These are phyloP conservation scores for Neonectria magnoliae DNA, from an alignment of 2,329 filamentous ascomycete species.

Conservation along the genomic window DNA sequence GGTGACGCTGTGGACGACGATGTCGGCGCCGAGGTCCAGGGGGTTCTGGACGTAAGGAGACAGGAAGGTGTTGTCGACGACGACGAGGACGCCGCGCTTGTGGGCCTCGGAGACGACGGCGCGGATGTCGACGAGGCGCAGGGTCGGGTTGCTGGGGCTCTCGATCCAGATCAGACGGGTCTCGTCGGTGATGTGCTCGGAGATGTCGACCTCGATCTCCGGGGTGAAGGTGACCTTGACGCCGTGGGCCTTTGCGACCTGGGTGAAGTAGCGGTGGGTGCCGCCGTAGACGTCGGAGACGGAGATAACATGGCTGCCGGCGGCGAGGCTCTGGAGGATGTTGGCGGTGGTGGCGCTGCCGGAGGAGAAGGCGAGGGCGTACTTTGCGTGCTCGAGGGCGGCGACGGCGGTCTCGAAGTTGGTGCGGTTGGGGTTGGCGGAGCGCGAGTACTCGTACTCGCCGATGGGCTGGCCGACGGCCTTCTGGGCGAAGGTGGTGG, in stretches of 20 bases:
- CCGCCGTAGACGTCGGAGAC: constrained; percentile 98
- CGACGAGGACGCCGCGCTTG: constrained; percentile 87
- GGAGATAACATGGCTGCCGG: constrained; percentile 92
- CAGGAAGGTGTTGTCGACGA: constrained; percentile 99
- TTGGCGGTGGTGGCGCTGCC: constrained; percentile 93
- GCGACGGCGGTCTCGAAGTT: constrained; percentile 95
- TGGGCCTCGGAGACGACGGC: constrained; percentile 86
- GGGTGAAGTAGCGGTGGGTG: constrained; percentile 98
- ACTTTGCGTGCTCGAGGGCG: constrained; percentile 89
- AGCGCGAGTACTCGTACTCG: constrained; percentile 91
- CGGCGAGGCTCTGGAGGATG: constrained; percentile 90
- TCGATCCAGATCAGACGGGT: constrained; percentile 98
- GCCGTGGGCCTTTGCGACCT: constrained; percentile 93
- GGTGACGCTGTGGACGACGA: constrained; percentile 95
- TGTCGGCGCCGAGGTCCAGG: constrained; percentile 92
- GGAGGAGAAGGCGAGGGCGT: constrained; percentile 93
- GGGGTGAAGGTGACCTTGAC: constrained; percentile 95
- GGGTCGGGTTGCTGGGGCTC: constrained; percentile 91
- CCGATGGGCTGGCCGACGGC: constrained; percentile 89
- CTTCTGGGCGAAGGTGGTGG: constrained; percentile 94
- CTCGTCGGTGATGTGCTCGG: constrained; percentile 83
- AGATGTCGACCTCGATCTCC: constrained; percentile 88
- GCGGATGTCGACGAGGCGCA: constrained; percentile 91
- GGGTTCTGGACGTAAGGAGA: constrained; percentile 97
- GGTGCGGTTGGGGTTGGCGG: constrained; percentile 91